Evolutionary conservation across 2,329 filamentous ascomycete genomes (phyloP).

Genomic region (Chaetomium sp.): DNA sequence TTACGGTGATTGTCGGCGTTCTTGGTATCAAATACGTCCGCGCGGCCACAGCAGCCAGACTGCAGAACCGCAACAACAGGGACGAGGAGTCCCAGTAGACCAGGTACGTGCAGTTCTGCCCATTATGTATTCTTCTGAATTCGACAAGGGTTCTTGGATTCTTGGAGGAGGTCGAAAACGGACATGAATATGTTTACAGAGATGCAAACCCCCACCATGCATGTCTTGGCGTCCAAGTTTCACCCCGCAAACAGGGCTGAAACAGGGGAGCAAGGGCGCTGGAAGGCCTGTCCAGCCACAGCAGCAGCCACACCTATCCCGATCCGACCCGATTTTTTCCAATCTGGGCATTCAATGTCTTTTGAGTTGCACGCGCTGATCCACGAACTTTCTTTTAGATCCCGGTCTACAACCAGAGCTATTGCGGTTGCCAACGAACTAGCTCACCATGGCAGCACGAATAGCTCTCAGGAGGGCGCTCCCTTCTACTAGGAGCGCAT

Average conservation of each 20-base stretch:
- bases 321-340: constrained; percentile 14
- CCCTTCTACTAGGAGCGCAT: constrained; percentile 7
- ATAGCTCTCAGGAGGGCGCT: constrained; percentile 18
- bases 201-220: constrained; percentile 1
- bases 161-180: too few species aligned
- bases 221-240: not conserved
- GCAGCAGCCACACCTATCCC: constrained; percentile 7
- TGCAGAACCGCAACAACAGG: not conserved
- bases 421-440: not conserved
- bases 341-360: not conserved
- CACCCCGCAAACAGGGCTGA: constrained; percentile 18
- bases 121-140: not conserved
- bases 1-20: constrained; percentile 1
- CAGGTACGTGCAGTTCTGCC: not conserved
- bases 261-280: not conserved
- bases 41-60: not conserved
- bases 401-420: constrained; percentile 1
- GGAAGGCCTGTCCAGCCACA: constrained; percentile 6
- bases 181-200: not conserved
- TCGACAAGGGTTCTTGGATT: too few species aligned
- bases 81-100: constrained; percentile 2
- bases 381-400: constrained; percentile 2
- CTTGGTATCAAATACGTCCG: constrained; percentile 8
- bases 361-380: constrained; percentile 9
- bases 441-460: constrained; percentile 15